A percentile compares a stretch with the other conserved stretches of the same genome.
These are phyloP conservation scores for Heterobasidion irregulare DNA, from an alignment of 1,284 basidiomycete species.

Conservation along the genomic window DNA sequence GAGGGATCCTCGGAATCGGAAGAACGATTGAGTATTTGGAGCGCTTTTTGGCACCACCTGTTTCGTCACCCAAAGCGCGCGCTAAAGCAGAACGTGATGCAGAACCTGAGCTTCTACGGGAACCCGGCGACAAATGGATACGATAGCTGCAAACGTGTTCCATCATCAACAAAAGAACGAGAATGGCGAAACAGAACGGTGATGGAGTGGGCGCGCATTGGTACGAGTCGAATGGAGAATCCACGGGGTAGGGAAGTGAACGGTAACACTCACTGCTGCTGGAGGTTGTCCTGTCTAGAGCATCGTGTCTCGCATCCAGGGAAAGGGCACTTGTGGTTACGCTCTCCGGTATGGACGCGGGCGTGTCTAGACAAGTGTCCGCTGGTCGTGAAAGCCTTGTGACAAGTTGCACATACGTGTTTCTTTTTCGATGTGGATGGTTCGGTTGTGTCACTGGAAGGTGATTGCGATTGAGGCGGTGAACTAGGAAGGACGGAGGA, in stretches of 20 bases:
- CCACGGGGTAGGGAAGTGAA: background rate
- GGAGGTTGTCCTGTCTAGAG: slow-evolving; percentile 74
- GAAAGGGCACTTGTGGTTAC: slow-evolving; percentile 77
- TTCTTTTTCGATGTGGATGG: slow-evolving; percentile 21
- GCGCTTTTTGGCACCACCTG: slow-evolving; percentile 6
- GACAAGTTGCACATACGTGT: slow-evolving; percentile 38
- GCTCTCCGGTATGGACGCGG: slow-evolving; percentile 75
- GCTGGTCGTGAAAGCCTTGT: slow-evolving; percentile 67
- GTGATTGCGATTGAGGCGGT: slow-evolving; percentile 2
- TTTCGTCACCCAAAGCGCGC: slow-evolving; percentile 1
- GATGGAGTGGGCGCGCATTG: background rate
- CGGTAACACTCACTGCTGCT: slow-evolving; percentile 62
- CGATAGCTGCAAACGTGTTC: slow-evolving; percentile 43
- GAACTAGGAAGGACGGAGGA: background rate
- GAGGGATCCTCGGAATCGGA: background rate
- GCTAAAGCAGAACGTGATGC: slow-evolving; percentile 36
- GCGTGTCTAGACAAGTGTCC: slow-evolving; percentile 79
- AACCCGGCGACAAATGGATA: slow-evolving; percentile 66
- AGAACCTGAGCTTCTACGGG: slow-evolving; percentile 46
- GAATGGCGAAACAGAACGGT: background rate
- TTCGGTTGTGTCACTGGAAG: slow-evolving; percentile 2
- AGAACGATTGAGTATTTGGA: background rate
- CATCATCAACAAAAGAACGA: background rate
- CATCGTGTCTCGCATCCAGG: slow-evolving; percentile 77
- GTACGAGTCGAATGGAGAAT: background rate